phyloP scores from a whole-genome alignment of 2,329 filamentous ascomycete species.

The Rutstroemia sp. region DNA sequence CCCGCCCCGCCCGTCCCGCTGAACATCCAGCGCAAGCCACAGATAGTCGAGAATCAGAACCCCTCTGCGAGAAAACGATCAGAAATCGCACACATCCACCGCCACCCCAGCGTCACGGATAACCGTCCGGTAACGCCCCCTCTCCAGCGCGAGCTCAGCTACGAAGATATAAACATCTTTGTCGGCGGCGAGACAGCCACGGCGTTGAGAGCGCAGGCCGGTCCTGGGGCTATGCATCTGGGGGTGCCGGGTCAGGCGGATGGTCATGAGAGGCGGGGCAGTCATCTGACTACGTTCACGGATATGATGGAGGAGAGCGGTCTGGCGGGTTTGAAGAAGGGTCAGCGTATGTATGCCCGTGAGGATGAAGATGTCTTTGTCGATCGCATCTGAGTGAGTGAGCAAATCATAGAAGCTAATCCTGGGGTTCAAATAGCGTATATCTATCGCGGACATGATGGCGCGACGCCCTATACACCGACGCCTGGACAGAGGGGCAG shows the following conservation, averaged over 20 bases:
- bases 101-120: no score
- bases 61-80: no score
- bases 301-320: slow-evolving; percentile 43
- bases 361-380: background rate
- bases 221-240: background rate
- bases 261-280: slow-evolving; percentile 6
- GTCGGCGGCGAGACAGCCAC: slow-evolving; percentile 40
- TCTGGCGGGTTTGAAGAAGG: slow-evolving; percentile 30
- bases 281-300: slow-evolving; percentile 39
- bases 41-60: background rate
- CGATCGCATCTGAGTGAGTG: background rate
- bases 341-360: slow-evolving; percentile 23
- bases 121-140: slow-evolving; percentile 29
- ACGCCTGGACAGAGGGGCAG: slow-evolving; percentile 1
- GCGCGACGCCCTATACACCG: background rate
- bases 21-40: slow-evolving; percentile 12
- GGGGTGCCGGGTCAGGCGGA: background rate
- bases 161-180: slow-evolving; percentile 46
- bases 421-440: background rate
- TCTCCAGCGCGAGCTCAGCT: slow-evolving; percentile 37
- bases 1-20: slow-evolving; percentile 18
- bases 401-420: background rate
- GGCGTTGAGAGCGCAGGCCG: slow-evolving; percentile 14
- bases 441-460: slow-evolving; percentile 5
- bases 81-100: no score